Base-by-base conservation (phyloP, 495 filamentous ascomycete genomes). In the Amphirosellinia nigrospora region DNA sequence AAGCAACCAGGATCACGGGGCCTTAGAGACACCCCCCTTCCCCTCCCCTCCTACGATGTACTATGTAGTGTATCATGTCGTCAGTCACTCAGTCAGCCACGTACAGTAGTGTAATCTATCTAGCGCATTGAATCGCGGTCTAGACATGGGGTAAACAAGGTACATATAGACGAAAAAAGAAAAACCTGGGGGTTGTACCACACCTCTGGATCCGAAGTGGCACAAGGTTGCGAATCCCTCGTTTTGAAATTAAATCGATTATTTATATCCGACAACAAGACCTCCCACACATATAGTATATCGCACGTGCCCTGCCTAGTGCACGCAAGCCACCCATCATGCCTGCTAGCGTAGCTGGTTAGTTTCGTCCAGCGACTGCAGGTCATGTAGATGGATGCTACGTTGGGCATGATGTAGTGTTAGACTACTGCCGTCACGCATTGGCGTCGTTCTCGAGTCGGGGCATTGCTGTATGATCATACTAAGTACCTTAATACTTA, bases 201-300 rank as follows among this genome's bases (percentile, higher is more conserved):
- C 63, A 52, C 46, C 46, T 52, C 21, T 46, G 63, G 63, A 65
- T 36, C 63, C 63, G 63, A 53, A 10, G 63, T 65, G 46, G 53
- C 63, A 41, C 63, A 65, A 39, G 63, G 63, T 65, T 52, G 46
- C 46, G 63, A 53, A 65, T 65, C 63, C 63, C 21, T 65, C 63
- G 63, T 65, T 65, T 65, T 23, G n/a, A 46, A 32, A n/a, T n/a
- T 26, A 30, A 45, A 28, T 30, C 23, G 36, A 28, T 46, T 65
- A 65, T 53, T 50, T 50, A 48, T 64, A 62, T 32, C 59, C 59
- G 15, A 11, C 43, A 26, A 45, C 2, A 45, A 2, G 3, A 28
- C 10, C 48, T 15, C 50, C 50, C 23, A 53, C n/a, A n/a, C n/a
- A n/a, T n/a, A n/a, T n/a, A n/a, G n/a, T 6, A 53, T 30, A 53